Evolutionary conservation across 2,329 filamentous ascomycete genomes (phyloP), one percentile per base, ranked within the genome.

Genomic region (Gremmenia infestans): DNA sequence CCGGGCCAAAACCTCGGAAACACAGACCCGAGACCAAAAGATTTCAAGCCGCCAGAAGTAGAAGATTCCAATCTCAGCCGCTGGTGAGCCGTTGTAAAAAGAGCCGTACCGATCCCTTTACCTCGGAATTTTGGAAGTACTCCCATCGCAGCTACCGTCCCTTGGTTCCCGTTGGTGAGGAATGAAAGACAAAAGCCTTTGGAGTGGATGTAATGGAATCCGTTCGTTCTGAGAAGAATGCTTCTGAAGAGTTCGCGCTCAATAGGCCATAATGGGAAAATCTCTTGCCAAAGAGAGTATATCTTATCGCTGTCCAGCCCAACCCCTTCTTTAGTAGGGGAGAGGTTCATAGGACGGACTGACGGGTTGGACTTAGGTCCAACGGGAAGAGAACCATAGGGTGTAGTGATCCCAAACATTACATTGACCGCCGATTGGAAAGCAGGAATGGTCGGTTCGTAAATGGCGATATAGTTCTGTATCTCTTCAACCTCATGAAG

Each of bases 1-100:
- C 72, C 73, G 5, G 74, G 74, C 72, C 74, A 78, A 57, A 78
- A 73, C n/a, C 75, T 67, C 35, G 76, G 76, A 43, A 74, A 74
- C 2, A 60, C 55, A 23, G 68, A 71, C 12, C 68, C 67, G 19
- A 72, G 63, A 5, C 54, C 57, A 11, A 70, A 55, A 37, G 59
- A 55, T 37, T 54, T 56, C 12, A 66, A 47, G 7, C 45, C 17
- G 36, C 54, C 64, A 60, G 49, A 66, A 68, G 28, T 66, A 25
- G 70, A 57, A 5, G 67, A 61, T n/a, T 68, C 49, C 2, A 52
- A 60, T 43, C 61, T 60, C 7, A 70, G 51, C 6, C 63, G 62
- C 47, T 65, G 63, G 4, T 67, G 58, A 12, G 60, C 63, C 53
- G 68, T 68, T 23, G 56, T 62, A 2, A 76, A 45, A 2, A 76